A percentile compares a stretch with the other conserved stretches of the same genome.
Evolutionary conservation across 2,329 filamentous ascomycete species (phyloP).

Genomic region (Pyricularia grisea): DNA sequence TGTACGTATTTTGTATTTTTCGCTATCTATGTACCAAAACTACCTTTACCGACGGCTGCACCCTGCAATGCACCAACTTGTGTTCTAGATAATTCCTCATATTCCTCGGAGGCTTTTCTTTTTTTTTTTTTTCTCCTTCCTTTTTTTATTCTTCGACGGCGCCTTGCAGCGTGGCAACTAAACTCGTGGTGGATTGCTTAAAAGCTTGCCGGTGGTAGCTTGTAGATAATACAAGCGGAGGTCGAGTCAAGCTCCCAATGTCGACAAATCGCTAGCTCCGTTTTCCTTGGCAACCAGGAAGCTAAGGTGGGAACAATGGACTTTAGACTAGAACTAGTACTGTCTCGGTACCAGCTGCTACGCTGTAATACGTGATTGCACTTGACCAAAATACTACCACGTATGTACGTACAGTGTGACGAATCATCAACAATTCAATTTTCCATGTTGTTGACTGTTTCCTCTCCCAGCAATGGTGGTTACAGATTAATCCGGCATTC

Average conservation of each 20-base stretch:
- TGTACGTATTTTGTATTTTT: too few relatives aligned
- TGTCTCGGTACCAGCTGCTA: neutral
- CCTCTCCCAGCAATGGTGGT: neutral
- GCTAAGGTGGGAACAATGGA: neutral
- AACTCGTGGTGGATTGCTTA: neutral
- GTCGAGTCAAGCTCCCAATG: neutral
- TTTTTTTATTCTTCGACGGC: neutral
- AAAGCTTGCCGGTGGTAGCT: neutral
- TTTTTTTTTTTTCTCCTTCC: neutral
- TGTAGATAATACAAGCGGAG: neutral
- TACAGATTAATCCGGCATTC: neutral
- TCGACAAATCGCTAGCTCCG: neutral
- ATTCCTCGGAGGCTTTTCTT: neutral
- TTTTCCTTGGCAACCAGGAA: neutral
- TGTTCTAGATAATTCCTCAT: neutral
- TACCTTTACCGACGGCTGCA: neutral
- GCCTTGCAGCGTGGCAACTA: neutral
- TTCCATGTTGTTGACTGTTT: too few relatives aligned
- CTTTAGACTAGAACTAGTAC: neutral
- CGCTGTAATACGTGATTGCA: neutral
- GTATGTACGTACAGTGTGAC: neutral
- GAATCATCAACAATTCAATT: neutral
- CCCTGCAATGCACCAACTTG: neutral
- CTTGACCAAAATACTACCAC: neutral
- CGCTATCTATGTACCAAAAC: too few relatives aligned